Evolutionary conservation across 768 basidiomycete genomes (phyloP).

Genomic region (Calocera viscosa): DNA sequence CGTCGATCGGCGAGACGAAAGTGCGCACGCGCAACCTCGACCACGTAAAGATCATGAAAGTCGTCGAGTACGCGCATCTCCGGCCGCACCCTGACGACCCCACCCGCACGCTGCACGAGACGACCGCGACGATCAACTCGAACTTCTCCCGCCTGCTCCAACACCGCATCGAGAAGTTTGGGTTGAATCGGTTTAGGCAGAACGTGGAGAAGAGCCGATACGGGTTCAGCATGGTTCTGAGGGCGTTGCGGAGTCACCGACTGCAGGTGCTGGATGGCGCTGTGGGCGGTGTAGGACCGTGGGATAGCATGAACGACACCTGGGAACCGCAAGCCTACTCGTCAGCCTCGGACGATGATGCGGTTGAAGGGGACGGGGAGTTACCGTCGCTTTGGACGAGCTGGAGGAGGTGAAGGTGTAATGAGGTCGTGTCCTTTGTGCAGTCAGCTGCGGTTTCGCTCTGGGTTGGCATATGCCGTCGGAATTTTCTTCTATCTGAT

Average conservation of each 20-base stretch:
- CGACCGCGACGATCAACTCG: conserved; percentile 77
- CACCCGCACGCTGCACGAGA: conserved; percentile 53
- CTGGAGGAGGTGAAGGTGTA: not conserved
- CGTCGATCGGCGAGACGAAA: conserved; percentile 57
- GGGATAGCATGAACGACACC: not conserved
- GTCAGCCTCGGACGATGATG: not conserved
- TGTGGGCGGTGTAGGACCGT: not conserved
- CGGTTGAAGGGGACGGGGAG: not conserved
- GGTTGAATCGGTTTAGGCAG: conserved; percentile 69
- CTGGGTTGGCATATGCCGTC: not conserved
- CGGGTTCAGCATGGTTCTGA: not conserved
- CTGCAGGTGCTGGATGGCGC: conserved; percentile 6
- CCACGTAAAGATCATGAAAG: conserved; percentile 87
- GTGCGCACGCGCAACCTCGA: conserved; percentile 83
- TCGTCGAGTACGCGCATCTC: conserved; percentile 52
- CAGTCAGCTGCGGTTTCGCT: not conserved
- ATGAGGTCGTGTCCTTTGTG: not conserved
- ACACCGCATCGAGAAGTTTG: conserved; percentile 75
- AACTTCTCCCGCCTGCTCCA: conserved; percentile 85
- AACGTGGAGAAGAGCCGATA: conserved; percentile 51
- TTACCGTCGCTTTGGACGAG: not conserved
- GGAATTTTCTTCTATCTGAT: not conserved
- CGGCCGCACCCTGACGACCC: conserved; percentile 3
- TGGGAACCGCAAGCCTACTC: not conserved
- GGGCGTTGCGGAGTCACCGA: not conserved